Conservation (phyloP, 225 moss, liverwort and hornwort genomes). For the Rhytidiadelphus loreus region DNA sequence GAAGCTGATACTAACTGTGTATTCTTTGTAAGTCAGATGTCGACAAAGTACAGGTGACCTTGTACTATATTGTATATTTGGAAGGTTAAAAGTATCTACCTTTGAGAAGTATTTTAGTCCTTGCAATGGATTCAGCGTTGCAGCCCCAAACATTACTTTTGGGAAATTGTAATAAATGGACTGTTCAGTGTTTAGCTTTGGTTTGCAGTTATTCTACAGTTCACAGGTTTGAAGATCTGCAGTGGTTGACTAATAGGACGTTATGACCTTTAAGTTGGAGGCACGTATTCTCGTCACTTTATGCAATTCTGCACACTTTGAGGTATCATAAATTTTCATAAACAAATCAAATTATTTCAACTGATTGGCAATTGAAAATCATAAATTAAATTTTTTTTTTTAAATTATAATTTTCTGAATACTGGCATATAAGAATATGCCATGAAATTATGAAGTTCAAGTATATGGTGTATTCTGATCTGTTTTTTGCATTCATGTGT, state of each 20-base stretch:
- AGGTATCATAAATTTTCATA: too few relatives aligned
- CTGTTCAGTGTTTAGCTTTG: neutral
- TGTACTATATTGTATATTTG: constrained; percentile 34
- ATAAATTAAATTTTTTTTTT: too few relatives aligned
- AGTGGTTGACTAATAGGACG: neutral
- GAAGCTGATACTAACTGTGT: neutral
- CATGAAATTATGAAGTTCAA: too few relatives aligned
- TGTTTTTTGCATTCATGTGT: too few relatives aligned
- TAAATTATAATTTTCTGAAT: too few relatives aligned
- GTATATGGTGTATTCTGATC: too few relatives aligned
- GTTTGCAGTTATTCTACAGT: neutral
- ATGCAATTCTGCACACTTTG: too few relatives aligned
- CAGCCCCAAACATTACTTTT: neutral
- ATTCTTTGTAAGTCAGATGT: constrained; percentile 1
- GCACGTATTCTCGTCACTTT: neutral
- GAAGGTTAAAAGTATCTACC: neutral
- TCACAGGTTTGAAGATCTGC: neutral
- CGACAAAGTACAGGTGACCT: constrained; percentile 8
- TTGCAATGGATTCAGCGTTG: neutral
- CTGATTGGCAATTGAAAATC: too few relatives aligned
- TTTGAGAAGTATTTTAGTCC: neutral
- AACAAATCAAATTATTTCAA: too few relatives aligned
- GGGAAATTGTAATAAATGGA: neutral
- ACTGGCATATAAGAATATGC: too few relatives aligned
- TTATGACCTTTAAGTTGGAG: neutral